Percentiles rank a stretch among this genome's conserved stretches.
Evolutionary conservation across 2,329 filamentous ascomycete genomes (phyloP).

Genomic region (Botrytis fabae): DNA sequence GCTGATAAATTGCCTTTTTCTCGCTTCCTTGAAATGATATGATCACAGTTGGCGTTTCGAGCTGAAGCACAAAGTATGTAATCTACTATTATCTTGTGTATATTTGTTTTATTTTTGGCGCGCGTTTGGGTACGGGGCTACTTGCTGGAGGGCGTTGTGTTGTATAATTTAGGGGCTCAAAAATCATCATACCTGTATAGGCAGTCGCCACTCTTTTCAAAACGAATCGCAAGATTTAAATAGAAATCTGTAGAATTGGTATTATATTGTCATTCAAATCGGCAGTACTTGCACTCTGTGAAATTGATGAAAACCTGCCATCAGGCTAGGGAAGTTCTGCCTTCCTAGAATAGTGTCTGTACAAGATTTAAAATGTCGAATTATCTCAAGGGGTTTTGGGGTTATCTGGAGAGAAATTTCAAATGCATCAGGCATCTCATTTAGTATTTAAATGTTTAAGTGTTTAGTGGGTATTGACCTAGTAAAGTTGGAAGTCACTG

Average conservation of each 20-base stretch:
- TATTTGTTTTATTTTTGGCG: slow-evolving; percentile 12
- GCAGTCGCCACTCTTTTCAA: background rate
- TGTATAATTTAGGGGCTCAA: background rate
- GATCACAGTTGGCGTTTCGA: slow-evolving; percentile 14
- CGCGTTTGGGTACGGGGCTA: slow-evolving; percentile 10
- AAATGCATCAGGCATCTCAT: background rate
- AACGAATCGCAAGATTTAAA: background rate
- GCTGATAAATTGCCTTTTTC: slow-evolving; percentile 4
- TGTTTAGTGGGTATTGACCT: background rate
- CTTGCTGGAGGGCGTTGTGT: background rate
- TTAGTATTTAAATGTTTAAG: background rate
- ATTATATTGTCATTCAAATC: background rate
- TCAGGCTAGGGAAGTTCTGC: background rate
- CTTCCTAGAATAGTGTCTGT: background rate
- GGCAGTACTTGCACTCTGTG: slow-evolving; percentile 2
- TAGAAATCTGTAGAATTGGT: background rate
- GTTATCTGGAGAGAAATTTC: background rate
- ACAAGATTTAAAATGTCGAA: background rate
- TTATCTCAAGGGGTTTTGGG: background rate
- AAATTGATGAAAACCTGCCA: background rate
- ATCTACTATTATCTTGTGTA: slow-evolving; percentile 4
- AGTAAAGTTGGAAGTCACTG: background rate
- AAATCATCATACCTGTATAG: background rate
- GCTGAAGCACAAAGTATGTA: slow-evolving; percentile 1
- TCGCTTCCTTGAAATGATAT: slow-evolving; percentile 11